Conservation (phyloP, 805 yeast species). For the Candida manassasensis region DNA sequence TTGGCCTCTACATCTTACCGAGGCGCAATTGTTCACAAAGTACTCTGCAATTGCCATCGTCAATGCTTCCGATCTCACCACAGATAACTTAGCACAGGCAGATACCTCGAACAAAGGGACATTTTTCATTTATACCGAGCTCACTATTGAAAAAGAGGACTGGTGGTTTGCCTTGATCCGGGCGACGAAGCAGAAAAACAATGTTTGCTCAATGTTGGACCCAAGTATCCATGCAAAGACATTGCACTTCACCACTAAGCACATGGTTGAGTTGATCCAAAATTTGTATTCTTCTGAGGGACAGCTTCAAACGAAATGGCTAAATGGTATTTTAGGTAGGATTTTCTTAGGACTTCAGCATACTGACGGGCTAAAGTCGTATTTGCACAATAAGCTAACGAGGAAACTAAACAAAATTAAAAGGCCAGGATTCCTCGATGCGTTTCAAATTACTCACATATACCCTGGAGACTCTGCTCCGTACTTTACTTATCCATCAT, state of each 20-base stretch:
- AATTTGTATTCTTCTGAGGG: constrained; percentile 78
- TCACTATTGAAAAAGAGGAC: constrained; percentile 83
- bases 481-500: constrained; percentile 63
- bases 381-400: constrained; percentile 54
- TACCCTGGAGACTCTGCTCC: constrained; percentile 82
- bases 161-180: constrained; percentile 84
- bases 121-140: constrained; percentile 67
- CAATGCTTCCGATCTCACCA: constrained; percentile 9
- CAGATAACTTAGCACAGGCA: not conserved
- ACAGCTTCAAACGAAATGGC: constrained; percentile 81
- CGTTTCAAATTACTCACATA: constrained; percentile 66
- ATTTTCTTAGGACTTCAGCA: constrained; percentile 71
- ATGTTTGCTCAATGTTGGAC: constrained; percentile 14
- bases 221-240: constrained; percentile 70
- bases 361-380: constrained; percentile 60
- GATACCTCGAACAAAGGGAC: constrained; percentile 41
- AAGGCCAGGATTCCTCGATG: constrained; percentile 84
- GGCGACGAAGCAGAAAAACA: constrained; percentile 52
- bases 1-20: constrained; percentile 79
- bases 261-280: constrained; percentile 70
- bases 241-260: constrained; percentile 63
- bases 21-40: constrained; percentile 76
- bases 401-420: constrained; percentile 75
- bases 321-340: constrained; percentile 84
- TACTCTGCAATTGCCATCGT: constrained; percentile 73